Evolutionary conservation across 164 flowering plant genomes (phyloP).

Genomic region (Echeveria elegans): DNA sequence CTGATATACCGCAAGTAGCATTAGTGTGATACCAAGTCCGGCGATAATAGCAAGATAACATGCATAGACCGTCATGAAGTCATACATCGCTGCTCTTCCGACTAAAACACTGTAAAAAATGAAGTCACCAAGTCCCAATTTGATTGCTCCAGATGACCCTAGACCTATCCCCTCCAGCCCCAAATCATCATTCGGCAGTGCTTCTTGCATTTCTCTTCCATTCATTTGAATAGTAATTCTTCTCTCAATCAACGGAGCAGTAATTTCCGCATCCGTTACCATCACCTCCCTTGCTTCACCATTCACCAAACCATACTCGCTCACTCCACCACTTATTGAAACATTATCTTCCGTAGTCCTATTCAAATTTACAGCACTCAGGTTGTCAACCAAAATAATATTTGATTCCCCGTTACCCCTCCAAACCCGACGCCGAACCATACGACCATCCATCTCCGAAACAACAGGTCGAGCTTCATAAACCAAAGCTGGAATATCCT

Average conservation of each 20-base stretch:
- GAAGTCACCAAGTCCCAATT: slow-evolving; percentile 94
- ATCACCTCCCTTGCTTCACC: slow-evolving; percentile 34
- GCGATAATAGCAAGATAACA: slow-evolving; percentile 96
- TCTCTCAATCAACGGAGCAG: slow-evolving; percentile 53
- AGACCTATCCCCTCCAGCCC: slow-evolving; percentile 80
- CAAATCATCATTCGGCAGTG: slow-evolving; percentile 25
- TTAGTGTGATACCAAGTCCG: slow-evolving; percentile 80
- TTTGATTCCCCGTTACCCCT: slow-evolving; percentile 31
- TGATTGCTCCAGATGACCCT: slow-evolving; percentile 87
- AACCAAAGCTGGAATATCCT: slow-evolving; percentile 96
- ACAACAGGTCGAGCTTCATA: slow-evolving; percentile 88
- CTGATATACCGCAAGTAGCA: slow-evolving; percentile 74
- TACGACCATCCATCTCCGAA: slow-evolving; percentile 22
- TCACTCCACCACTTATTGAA: slow-evolving; percentile 13
- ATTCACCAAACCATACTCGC: slow-evolving; percentile 24
- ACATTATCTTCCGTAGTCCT: slow-evolving; percentile 12
- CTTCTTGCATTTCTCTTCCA: slow-evolving; percentile 19
- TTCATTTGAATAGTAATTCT: slow-evolving; percentile 16
- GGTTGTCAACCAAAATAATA: no score
- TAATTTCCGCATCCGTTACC: slow-evolving; percentile 29
- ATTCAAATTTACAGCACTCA: slow-evolving; percentile 19
- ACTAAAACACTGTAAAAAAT: slow-evolving; percentile 95
- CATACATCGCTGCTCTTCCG: slow-evolving; percentile 97
- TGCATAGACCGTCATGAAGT: slow-evolving; percentile 92
- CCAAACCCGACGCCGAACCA: slow-evolving; percentile 63